phyloP scores from a whole-genome alignment of 768 basidiomycete species.

The Panellus pusillus region DNA sequence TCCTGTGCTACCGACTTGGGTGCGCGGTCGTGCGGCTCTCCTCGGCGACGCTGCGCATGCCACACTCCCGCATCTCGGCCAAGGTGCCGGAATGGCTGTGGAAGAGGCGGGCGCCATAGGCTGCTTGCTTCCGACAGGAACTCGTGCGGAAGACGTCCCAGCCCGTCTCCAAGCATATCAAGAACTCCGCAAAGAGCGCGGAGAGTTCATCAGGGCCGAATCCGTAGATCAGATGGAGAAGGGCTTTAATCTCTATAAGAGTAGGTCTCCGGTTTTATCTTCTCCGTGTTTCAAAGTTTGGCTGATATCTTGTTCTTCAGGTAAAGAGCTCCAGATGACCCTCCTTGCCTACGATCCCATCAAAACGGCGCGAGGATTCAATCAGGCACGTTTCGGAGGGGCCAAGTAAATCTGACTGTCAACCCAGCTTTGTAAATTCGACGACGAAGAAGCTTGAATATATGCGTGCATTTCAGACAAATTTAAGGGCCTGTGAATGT shows the following conservation, averaged over 20 bases:
- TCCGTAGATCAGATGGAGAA: background rate
- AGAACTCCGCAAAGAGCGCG: conserved; percentile 1
- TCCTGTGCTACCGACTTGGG: background rate
- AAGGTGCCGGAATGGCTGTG: conserved; percentile 27
- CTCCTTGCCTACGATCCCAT: no score
- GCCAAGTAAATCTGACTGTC: no score
- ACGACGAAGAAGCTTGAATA: no score
- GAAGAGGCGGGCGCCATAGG: conserved; percentile 16
- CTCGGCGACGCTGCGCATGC: conserved; percentile 20
- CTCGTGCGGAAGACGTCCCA: background rate
- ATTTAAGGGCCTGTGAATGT: no score
- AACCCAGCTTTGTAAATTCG: no score
- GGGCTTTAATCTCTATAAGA: background rate
- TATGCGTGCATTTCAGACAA: no score
- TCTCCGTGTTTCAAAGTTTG: no score
- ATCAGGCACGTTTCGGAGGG: no score
- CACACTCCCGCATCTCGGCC: conserved; percentile 24
- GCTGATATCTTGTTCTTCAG: no score
- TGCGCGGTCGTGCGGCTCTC: background rate
- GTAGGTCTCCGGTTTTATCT: no score
- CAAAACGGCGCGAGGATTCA: no score
- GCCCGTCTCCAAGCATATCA: conserved; percentile 1
- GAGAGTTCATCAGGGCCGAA: background rate
- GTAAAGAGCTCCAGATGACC: no score
- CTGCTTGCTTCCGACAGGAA: conserved; percentile 6